These are phyloP conservation scores for Francoa sonchifolia DNA, from an alignment of 441 rosid species.

Conservation along the genomic window DNA sequence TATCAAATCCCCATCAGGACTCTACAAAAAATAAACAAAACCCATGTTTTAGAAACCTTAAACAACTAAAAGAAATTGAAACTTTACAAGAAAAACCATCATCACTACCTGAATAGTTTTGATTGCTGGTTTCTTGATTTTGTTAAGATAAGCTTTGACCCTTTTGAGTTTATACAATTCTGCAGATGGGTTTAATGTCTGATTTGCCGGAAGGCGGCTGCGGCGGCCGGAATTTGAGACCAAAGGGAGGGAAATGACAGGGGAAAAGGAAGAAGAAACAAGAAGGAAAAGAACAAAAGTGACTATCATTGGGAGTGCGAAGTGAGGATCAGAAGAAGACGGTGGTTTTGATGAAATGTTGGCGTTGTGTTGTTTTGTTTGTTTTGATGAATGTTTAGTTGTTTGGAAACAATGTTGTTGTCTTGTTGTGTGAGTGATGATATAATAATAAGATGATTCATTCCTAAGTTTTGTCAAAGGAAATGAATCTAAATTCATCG, in stretches of 20 bases:
- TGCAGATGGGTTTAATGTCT: constrained; percentile 56
- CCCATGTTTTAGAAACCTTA: neutral
- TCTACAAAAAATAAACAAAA: constrained; percentile 32
- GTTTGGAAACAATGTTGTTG: no score
- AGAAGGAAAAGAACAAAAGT: constrained; percentile 42
- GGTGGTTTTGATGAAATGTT: no score
- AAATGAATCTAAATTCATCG: no score
- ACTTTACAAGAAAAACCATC: neutral
- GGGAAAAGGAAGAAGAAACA: constrained; percentile 29
- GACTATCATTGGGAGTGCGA: no score
- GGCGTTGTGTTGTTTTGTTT: no score
- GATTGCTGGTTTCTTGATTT: constrained; percentile 76
- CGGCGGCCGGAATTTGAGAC: no score
- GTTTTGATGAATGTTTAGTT: no score
- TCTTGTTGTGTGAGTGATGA: no score
- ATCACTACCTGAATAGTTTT: constrained; percentile 67
- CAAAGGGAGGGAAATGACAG: constrained; percentile 16
- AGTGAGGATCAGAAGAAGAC: no score
- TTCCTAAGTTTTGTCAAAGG: no score
- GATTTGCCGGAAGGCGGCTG: constrained; percentile 22
- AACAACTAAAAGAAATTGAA: neutral
- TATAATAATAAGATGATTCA: no score
- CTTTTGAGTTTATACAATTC: constrained; percentile 44
- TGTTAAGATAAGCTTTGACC: constrained; percentile 45
- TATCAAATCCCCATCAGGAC: constrained; percentile 77